These are phyloP conservation scores for Melocanna baccifera DNA, from an alignment of 176 grass and related monocot genomes.

Conservation along the genomic window DNA sequence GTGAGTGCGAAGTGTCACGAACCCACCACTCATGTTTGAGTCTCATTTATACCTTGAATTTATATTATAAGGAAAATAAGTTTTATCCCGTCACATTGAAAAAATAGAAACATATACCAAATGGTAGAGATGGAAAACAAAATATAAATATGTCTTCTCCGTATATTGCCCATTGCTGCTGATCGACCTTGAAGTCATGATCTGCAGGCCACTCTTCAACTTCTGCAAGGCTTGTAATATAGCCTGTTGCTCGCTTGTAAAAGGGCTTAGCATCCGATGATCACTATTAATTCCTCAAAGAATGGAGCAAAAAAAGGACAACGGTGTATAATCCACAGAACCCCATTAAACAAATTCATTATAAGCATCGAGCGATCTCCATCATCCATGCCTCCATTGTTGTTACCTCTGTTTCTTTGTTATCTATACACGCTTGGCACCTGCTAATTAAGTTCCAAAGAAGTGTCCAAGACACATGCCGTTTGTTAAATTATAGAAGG, in stretches of 20 bases:
- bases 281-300: neutral
- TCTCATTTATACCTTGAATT: neutral
- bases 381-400: neutral
- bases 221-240: neutral
- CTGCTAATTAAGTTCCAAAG: neutral
- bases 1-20: too few species aligned
- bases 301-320: neutral
- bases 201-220: neutral
- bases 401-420: neutral
- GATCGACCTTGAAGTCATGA: neutral
- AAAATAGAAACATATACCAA: neutral
- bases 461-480: neutral
- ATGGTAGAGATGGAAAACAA: neutral
- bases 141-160: neutral
- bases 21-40: too few species aligned
- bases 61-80: too few species aligned
- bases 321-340: neutral
- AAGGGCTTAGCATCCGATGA: neutral
- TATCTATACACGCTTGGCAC: neutral
- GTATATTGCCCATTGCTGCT: neutral
- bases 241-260: neutral
- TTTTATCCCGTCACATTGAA: too few species aligned
- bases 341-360: constrained; percentile 10
- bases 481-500: too few species aligned
- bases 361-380: constrained; percentile 1